Percentiles rank a stretch among this genome's conserved stretches.
phyloP scores from a whole-genome alignment of 192 early-diverging fungal species.

The Obelidium mucronatum region DNA sequence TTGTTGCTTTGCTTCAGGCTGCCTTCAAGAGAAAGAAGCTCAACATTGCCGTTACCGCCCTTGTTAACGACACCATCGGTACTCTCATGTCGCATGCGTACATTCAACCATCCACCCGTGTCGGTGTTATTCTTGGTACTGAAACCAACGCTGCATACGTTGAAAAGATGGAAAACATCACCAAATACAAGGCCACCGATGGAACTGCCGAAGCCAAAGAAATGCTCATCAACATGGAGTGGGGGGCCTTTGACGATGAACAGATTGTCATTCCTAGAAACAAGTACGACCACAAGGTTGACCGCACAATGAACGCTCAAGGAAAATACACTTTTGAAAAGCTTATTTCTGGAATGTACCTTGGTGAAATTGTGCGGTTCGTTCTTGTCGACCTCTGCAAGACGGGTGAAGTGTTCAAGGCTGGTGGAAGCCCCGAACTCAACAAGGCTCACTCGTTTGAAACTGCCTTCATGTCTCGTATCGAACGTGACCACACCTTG shows the following conservation, averaged over 20 bases:
- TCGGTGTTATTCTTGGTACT: constrained; percentile 91
- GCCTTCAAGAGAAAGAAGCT: constrained; percentile 75
- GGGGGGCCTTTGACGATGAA: constrained; percentile 83
- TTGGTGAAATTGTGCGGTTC: constrained; percentile 90
- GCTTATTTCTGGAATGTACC: constrained; percentile 92
- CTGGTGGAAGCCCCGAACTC: constrained; percentile 67
- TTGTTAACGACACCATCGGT: constrained; percentile 96
- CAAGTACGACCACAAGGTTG: constrained; percentile 84
- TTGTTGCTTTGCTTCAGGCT: constrained; percentile 82
- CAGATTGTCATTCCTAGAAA: constrained; percentile 80
- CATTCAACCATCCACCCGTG: constrained; percentile 77
- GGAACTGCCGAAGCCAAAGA: constrained; percentile 53
- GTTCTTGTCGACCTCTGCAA: constrained; percentile 82
- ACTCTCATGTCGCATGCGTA: constrained; percentile 92
- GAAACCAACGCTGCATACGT: constrained; percentile 95
- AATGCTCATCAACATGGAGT: constrained; percentile 97
- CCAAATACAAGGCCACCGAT: constrained; percentile 74
- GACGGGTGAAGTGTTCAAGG: constrained; percentile 76
- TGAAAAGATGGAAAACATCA: constrained; percentile 76
- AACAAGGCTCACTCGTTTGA: constrained; percentile 77
- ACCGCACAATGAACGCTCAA: constrained; percentile 77
- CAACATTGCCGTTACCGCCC: constrained; percentile 80
- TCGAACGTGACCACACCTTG: constrained; percentile 67
- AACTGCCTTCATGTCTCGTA: constrained; percentile 62
- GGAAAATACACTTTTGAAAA: constrained; percentile 94